Conservation (phyloP, 73 alveolate genomes). For the Stentor roeselii region DNA sequence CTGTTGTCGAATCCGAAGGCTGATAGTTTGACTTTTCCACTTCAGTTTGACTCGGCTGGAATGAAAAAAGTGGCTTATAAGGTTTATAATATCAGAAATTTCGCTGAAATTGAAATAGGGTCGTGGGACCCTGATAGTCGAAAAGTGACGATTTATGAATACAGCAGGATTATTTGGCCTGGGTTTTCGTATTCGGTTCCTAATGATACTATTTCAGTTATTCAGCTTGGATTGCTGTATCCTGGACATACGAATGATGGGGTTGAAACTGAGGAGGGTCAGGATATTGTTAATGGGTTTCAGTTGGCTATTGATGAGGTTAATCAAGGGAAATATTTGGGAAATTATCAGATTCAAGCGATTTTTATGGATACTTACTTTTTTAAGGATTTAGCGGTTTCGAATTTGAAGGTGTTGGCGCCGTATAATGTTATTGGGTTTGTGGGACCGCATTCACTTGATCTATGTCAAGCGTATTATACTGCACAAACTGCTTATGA, state of each 20-base stretch:
- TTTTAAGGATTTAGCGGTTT: background rate
- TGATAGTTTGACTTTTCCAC: background rate
- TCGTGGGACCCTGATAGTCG: conserved; percentile 12
- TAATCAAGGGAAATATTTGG: background rate
- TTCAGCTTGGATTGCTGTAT: conserved; percentile 13
- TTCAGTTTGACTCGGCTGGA: conserved; percentile 2
- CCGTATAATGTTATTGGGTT: background rate
- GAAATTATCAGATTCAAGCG: background rate
- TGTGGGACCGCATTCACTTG: background rate
- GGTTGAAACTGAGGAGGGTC: background rate
- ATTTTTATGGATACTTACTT: background rate
- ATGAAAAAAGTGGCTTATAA: conserved; percentile 3
- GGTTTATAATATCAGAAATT: conserved; percentile 2
- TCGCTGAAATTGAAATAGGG: conserved; percentile 8
- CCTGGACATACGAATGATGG: conserved; percentile 26
- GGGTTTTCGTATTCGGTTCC: conserved; percentile 21
- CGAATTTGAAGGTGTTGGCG: background rate
- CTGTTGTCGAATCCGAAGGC: conserved; percentile 1
- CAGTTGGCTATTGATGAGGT: background rate
- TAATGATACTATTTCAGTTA: conserved; percentile 18
- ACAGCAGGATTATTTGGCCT: conserved; percentile 10
- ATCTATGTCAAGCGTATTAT: background rate
- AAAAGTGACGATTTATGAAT: background rate
- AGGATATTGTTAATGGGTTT: conserved; percentile 11
- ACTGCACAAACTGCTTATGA: background rate